Evolutionary conservation across 768 basidiomycete species (phyloP).

Genomic region (Phaeotremella skinneri): DNA sequence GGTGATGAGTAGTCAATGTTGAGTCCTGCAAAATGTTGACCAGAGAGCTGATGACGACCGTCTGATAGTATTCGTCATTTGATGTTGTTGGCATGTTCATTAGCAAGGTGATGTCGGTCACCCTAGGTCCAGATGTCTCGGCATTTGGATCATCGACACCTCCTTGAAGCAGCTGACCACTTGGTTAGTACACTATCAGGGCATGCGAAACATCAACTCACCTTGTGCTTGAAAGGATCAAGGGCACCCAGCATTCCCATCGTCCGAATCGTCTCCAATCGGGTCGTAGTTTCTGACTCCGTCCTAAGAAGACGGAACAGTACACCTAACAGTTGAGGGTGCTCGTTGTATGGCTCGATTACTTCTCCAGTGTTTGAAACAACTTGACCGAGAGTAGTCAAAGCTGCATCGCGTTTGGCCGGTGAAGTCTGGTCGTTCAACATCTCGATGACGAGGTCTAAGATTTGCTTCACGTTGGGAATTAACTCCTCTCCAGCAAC

Average conservation of each 20-base stretch:
- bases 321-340: conserved; percentile 83
- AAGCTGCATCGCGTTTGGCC: conserved; percentile 83
- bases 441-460: conserved; percentile 83
- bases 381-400: conserved; percentile 90
- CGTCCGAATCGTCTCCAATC: conserved; percentile 89
- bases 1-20: conserved; percentile 78
- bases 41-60: conserved; percentile 84
- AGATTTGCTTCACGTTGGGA: conserved; percentile 77
- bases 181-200: conserved; percentile 49
- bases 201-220: conserved; percentile 50
- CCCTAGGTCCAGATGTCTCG: conserved; percentile 57
- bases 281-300: conserved; percentile 63
- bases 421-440: conserved; percentile 82
- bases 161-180: conserved; percentile 49
- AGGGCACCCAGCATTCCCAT: conserved; percentile 93
- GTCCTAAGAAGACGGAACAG: conserved; percentile 80
- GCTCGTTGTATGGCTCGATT: conserved; percentile 81
- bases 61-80: conserved; percentile 96
- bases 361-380: conserved; percentile 96
- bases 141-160: conserved; percentile 63
- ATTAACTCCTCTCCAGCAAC: conserved; percentile 90
- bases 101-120: conserved; percentile 54
- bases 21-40: conserved; percentile 85
- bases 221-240: conserved; percentile 93
- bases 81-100: conserved; percentile 56